A percentile compares a stretch with the other conserved stretches of the same genome.
Evolutionary conservation across 441 rosid species (phyloP).

Genomic region (Gossypium trilobum): DNA sequence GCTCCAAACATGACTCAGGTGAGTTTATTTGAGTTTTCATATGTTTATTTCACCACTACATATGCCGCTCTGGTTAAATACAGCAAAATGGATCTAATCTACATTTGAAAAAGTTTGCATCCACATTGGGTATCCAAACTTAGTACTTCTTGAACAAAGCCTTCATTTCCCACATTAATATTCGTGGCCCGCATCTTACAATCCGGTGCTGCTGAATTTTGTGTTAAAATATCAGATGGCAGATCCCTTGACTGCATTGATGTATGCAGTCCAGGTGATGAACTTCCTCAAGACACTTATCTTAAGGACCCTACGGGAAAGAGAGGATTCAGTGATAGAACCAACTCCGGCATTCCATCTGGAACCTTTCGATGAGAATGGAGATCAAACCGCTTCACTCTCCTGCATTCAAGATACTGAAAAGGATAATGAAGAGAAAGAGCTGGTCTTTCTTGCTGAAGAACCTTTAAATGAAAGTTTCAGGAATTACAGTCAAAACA

Average conservation of each 20-base stretch:
- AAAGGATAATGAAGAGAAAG: slow-evolving; percentile 30
- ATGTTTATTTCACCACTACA: not conserved
- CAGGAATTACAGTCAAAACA: slow-evolving; percentile 15
- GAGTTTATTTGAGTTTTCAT: slow-evolving; percentile 1
- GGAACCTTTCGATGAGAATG: slow-evolving; percentile 47
- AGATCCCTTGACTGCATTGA: slow-evolving; percentile 73
- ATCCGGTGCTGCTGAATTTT: too few species aligned
- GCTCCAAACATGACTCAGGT: slow-evolving; percentile 96
- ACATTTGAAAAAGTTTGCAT: not conserved
- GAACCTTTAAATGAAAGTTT: slow-evolving; percentile 36
- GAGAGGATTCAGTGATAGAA: slow-evolving; percentile 56
- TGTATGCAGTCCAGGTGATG: slow-evolving; percentile 88
- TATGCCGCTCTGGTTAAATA: not conserved
- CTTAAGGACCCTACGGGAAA: slow-evolving; percentile 43
- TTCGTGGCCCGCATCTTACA: not conserved
- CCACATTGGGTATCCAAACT: not conserved
- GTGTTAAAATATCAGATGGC: slow-evolving; percentile 46
- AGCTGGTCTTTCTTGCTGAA: slow-evolving; percentile 24
- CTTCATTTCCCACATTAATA: not conserved
- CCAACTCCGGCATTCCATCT: slow-evolving; percentile 24
- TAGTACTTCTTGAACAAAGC: not conserved
- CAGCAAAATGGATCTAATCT: not conserved
- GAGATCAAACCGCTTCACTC: slow-evolving; percentile 43
- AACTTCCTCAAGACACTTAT: slow-evolving; percentile 64
- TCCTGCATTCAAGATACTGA: slow-evolving; percentile 29